Percentiles rank a stretch among this genome's conserved stretches.
Evolutionary conservation across 2,329 filamentous ascomycete species (phyloP).

Genomic region (Sarocladiaceae sp.): DNA sequence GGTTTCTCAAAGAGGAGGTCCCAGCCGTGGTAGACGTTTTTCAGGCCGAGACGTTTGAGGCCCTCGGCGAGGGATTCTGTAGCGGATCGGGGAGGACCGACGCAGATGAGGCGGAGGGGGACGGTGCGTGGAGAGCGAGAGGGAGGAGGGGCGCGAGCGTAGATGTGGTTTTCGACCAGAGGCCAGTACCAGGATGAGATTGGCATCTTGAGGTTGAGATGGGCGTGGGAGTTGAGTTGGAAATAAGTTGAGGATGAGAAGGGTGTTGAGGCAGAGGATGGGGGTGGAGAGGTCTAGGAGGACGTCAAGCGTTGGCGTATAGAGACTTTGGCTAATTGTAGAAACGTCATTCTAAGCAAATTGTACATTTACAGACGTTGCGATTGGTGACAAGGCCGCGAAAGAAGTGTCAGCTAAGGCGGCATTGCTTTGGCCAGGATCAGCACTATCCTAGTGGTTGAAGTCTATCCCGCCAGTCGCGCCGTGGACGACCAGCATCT

Average conservation of each 20-base stretch:
- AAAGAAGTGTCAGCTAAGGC: no score
- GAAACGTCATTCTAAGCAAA: no score
- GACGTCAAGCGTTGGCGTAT: no score
- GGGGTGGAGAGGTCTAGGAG: not conserved
- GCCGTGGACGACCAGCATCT: no score
- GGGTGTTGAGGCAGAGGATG: not conserved
- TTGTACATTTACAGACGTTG: no score
- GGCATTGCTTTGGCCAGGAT: no score
- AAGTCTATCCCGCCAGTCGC: no score
- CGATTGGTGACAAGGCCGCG: no score
- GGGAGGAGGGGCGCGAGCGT: not conserved
- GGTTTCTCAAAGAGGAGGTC: slow-evolving; percentile 24
- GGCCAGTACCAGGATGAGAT: not conserved
- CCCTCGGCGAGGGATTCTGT: slow-evolving; percentile 24
- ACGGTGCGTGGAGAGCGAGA: slow-evolving; percentile 18
- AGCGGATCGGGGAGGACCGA: slow-evolving; percentile 20
- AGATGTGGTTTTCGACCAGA: slow-evolving; percentile 3
- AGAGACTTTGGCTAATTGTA: no score
- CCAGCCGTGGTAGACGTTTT: slow-evolving; percentile 27
- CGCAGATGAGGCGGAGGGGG: slow-evolving; percentile 24
- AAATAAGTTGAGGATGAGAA: no score
- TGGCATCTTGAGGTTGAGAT: not conserved
- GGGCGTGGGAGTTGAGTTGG: not conserved
- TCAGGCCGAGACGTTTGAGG: slow-evolving; percentile 20
- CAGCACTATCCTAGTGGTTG: no score